These are phyloP conservation scores for Neckera pumila DNA, from an alignment of 225 moss, liverwort and hornwort genomes.

Conservation along the genomic window DNA sequence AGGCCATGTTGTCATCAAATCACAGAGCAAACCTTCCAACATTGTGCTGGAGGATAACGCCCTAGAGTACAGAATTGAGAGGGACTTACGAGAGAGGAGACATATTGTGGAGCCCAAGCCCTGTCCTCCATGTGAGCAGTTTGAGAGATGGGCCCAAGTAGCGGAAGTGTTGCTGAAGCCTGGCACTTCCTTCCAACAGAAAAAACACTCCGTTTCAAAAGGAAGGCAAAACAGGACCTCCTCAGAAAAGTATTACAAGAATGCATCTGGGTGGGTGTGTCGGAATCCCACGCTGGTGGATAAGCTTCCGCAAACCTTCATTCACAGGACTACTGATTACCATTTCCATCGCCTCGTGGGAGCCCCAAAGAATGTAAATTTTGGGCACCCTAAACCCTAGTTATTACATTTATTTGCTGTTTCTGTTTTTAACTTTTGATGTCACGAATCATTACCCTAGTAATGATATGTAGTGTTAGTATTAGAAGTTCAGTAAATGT, in stretches of 20 bases:
- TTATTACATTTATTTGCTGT: background rate
- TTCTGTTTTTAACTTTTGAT: background rate
- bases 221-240: background rate
- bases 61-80: background rate
- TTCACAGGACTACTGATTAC: conserved; percentile 44
- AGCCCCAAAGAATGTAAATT: conserved; percentile 18
- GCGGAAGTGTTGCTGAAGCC: conserved; percentile 6
- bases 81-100: background rate
- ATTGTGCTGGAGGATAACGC: conserved; percentile 24
- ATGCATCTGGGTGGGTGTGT: conserved; percentile 40
- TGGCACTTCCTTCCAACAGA: background rate
- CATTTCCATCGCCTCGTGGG: conserved; percentile 42
- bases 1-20: conserved; percentile 14
- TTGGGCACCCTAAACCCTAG: background rate
- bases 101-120: background rate
- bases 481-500: background rate
- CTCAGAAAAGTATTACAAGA: background rate
- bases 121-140: conserved; percentile 41
- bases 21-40: conserved; percentile 22
- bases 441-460: background rate
- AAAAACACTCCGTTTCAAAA: background rate
- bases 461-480: background rate
- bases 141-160: conserved; percentile 8
- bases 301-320: conserved; percentile 39
- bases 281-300: conserved; percentile 38